Percentiles rank a stretch among this genome's conserved stretches.
Evolutionary conservation across 2,329 filamentous ascomycete genomes (phyloP).

Genomic region (Pseudopithomyces maydicus): DNA sequence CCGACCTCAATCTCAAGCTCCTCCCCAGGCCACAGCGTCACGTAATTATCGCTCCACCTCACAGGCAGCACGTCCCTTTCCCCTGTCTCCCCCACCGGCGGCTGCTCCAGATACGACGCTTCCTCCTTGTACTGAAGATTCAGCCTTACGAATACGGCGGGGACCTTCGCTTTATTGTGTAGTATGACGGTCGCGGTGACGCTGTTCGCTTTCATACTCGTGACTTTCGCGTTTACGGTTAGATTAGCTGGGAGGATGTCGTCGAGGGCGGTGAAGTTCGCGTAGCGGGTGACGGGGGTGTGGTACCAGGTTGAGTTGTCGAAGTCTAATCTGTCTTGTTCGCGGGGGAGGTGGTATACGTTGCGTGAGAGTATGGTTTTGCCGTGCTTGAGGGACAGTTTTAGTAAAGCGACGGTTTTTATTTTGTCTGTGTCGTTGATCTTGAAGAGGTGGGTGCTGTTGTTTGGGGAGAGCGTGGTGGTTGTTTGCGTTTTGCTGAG

Average conservation of each 20-base stretch:
- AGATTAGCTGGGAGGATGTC: constrained; percentile 18
- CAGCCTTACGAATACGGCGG: constrained; percentile 64
- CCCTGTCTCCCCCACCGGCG: constrained; percentile 46
- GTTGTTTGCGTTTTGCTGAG: constrained; percentile 42
- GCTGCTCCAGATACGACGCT: too few relatives aligned
- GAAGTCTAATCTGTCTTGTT: constrained; percentile 60
- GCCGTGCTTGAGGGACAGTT: constrained; percentile 53
- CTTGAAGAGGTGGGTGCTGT: constrained; percentile 21
- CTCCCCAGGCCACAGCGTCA: constrained; percentile 65
- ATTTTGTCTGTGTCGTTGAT: constrained; percentile 41
- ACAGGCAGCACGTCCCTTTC: constrained; percentile 58
- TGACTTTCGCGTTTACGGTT: not conserved
- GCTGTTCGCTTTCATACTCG: not conserved
- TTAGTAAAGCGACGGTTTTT: constrained; percentile 56
- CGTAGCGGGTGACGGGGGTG: constrained; percentile 61
- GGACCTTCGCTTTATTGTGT: constrained; percentile 58
- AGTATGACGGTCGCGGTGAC: constrained; percentile 50
- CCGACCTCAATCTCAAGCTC: constrained; percentile 41
- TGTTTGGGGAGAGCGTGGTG: constrained; percentile 52
- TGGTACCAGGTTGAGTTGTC: constrained; percentile 62
- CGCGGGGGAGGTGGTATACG: constrained; percentile 62
- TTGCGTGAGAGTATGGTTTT: constrained; percentile 57
- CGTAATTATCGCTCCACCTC: constrained; percentile 67
- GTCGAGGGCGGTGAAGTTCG: constrained; percentile 55
- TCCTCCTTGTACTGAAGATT: constrained; percentile 55